These are phyloP conservation scores for Raphanus raphanistrum DNA, from an alignment of 345 rosid genomes.

Conservation along the genomic window DNA sequence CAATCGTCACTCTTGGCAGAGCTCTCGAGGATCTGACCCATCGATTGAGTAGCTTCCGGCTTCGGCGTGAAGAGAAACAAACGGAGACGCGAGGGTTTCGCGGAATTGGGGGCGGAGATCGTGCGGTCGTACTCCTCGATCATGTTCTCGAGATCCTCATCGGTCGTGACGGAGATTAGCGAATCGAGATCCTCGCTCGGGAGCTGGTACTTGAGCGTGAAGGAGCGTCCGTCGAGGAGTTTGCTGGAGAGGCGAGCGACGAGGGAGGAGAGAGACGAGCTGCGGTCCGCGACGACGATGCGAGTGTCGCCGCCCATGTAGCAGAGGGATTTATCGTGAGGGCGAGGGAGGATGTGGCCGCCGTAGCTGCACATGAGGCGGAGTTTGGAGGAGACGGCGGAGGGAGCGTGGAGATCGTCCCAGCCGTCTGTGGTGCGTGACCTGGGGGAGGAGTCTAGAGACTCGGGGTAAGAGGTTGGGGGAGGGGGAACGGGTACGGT, in stretches of 20 bases:
- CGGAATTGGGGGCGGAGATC: slow-evolving; percentile 37
- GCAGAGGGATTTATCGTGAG: slow-evolving; percentile 83
- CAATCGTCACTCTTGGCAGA: slow-evolving; percentile 82
- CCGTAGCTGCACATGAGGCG: slow-evolving; percentile 95
- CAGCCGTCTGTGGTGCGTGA: slow-evolving; percentile 77
- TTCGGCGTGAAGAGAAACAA: slow-evolving; percentile 75
- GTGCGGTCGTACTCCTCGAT: slow-evolving; percentile 93
- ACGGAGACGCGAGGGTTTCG: slow-evolving; percentile 68
- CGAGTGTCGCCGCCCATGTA: slow-evolving; percentile 92
- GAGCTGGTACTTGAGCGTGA: slow-evolving; percentile 86
- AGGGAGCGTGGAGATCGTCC: slow-evolving; percentile 53
- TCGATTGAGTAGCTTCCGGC: slow-evolving; percentile 73
- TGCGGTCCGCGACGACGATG: slow-evolving; percentile 81
- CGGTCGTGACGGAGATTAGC: slow-evolving; percentile 84
- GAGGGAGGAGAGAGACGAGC: slow-evolving; percentile 57
- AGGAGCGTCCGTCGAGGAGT: slow-evolving; percentile 60
- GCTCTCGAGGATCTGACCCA: slow-evolving; percentile 67
- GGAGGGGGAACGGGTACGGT: slow-evolving; percentile 19
- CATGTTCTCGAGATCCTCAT: slow-evolving; percentile 95
- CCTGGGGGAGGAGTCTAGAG: slow-evolving; percentile 74
- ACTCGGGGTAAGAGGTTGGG: slow-evolving; percentile 49
- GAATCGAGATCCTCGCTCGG: slow-evolving; percentile 95
- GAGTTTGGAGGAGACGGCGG: slow-evolving; percentile 56
- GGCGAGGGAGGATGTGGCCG: slow-evolving; percentile 87
- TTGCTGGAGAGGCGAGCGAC: slow-evolving; percentile 60